Base-by-base conservation (phyloP, 2,329 filamentous ascomycete genomes). In the Fusarium chaquense region DNA sequence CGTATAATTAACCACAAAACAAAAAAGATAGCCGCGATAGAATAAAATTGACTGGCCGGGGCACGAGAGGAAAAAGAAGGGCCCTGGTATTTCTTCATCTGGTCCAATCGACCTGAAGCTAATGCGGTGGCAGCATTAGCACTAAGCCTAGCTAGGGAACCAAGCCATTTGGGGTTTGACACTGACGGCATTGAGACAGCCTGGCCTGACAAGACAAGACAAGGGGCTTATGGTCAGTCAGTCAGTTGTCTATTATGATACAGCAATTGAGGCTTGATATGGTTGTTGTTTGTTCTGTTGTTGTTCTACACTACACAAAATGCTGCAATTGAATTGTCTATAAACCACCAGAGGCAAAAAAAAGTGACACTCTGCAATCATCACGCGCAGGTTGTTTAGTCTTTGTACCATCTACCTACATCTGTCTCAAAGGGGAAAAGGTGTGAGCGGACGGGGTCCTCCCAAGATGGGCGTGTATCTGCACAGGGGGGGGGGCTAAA, bases 21-120 rank as follows among this genome's bases (percentile, higher is more conserved):
- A 41, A 22, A 45, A 45, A 15, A 24, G 24, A 26, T 62, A 41
- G 49, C 41, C 32, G 41, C 41, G 32, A 55, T 15, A 33, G n/a
- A 40, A 40, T 20, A 22, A 26, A 47, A 32, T 46, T 46, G 28
- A 32, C 44, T 32, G n/a, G n/a, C 16, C 26, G 30, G 26, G 16
- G 22, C 43, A 33, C 18, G 28, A 15, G 12, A 33, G 26, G 20
- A 20, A 12, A 12, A 47, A 10, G 15, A 24, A 24, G 16, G 47
- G 49, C 60, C 61, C 35, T 70, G 60, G 22, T 47, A 18, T 58
- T 58, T 46, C 47, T 58, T 53, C 66, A 67, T 69, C 60, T 67
- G 57, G 52, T 40, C 62, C 66, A 69, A 64, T 70, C 43, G 62
- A 67, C 62, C 66, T 70, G 67, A 32, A 53, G 65, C 69, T 71